phyloP scores from a whole-genome alignment of 1,139 yeast species.

The Kodamaea sp. region DNA sequence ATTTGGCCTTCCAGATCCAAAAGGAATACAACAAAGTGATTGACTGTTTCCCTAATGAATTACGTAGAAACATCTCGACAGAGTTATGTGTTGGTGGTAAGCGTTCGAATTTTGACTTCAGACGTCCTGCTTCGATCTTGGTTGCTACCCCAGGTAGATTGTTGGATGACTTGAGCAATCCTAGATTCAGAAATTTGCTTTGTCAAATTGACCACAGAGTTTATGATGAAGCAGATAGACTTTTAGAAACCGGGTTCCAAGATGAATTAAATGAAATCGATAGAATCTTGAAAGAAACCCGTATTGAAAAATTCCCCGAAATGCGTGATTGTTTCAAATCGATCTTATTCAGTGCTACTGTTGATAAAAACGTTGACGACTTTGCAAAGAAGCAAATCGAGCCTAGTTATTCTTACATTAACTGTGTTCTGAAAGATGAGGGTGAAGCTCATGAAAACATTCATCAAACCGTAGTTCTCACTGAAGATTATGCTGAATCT shows the following conservation, averaged over 20 bases:
- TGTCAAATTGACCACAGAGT: constrained; percentile 58
- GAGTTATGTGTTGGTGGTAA: constrained; percentile 41
- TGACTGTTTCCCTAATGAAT: constrained; percentile 14
- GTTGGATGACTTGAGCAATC: constrained; percentile 52
- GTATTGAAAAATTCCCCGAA: constrained; percentile 22
- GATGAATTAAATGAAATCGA: constrained; percentile 59
- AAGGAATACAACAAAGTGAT: constrained; percentile 55
- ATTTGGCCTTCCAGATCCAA: constrained; percentile 81
- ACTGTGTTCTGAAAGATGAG: constrained; percentile 72
- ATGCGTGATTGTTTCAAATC: constrained; percentile 46
- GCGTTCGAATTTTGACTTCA: constrained; percentile 18
- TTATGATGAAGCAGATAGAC: constrained; percentile 86
- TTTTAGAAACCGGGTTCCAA: constrained; percentile 74
- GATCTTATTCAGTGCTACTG: constrained; percentile 83
- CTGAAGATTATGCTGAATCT: constrained; percentile 47
- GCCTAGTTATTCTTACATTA: constrained; percentile 59
- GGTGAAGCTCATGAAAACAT: constrained; percentile 81
- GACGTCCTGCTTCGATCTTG: constrained; percentile 45
- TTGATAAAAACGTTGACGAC: constrained; percentile 60
- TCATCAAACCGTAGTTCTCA: constrained; percentile 56
- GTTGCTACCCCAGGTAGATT: constrained; percentile 93
- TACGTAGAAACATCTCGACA: constrained; percentile 17
- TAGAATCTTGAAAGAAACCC: constrained; percentile 40
- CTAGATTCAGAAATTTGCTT: constrained; percentile 46
- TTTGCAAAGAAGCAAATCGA: constrained; percentile 70